phyloP scores from a whole-genome alignment of 2,329 filamentous ascomycete genomes.

The Fusarium albidum region DNA sequence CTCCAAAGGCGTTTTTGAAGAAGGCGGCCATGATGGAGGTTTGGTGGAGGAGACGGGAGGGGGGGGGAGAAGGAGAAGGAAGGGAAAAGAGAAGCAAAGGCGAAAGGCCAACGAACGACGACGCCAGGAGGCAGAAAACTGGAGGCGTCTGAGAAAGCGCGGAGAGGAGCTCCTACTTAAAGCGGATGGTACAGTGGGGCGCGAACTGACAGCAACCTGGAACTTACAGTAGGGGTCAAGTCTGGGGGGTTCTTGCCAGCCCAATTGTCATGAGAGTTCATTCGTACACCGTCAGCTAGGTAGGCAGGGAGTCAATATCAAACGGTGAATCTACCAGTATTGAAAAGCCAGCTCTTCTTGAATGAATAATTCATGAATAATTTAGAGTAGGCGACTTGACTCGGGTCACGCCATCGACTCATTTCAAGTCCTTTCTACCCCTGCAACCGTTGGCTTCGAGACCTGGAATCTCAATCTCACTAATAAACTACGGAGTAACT shows the following conservation, averaged over 20 bases:
- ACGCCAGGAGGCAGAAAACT: constrained; percentile 39
- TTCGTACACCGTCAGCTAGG: no score
- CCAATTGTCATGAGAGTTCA: neutral
- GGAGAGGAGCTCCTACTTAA: constrained; percentile 36
- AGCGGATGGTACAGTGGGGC: constrained; percentile 28
- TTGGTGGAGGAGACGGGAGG: constrained; percentile 34
- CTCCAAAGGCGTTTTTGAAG: constrained; percentile 75
- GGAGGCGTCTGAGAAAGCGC: constrained; percentile 18
- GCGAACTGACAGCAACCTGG: constrained; percentile 19
- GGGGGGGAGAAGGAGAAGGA: constrained; percentile 23
- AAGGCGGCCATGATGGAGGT: constrained; percentile 61
- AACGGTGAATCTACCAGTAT: no score
- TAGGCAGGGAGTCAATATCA: no score
- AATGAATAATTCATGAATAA: no score
- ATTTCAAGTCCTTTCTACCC: neutral
- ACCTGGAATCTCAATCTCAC: neutral
- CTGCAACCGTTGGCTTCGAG: neutral
- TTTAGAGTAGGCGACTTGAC: no score
- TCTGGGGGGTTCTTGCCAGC: neutral
- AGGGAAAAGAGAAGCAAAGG: constrained; percentile 20
- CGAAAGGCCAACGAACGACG: constrained; percentile 37
- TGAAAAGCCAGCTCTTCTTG: no score
- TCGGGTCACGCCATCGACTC: neutral
- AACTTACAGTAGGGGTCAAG: no score
- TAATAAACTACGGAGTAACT: no score